Evolutionary conservation across 805 yeast genomes (phyloP), one percentile per base, ranked within the genome.

Genomic region (Wickerhamomyces tratensis): DNA sequence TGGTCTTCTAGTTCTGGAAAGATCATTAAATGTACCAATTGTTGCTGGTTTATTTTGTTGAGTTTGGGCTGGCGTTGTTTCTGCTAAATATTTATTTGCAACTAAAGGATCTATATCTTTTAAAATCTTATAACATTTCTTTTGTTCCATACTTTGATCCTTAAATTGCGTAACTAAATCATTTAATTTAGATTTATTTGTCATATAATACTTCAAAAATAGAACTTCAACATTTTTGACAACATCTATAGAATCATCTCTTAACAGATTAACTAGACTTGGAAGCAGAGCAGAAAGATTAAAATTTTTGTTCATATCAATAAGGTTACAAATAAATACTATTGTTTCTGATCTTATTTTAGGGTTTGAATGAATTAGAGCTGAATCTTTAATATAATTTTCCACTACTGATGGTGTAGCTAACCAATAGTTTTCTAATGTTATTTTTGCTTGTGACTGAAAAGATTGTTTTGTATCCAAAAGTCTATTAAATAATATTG

Each of bases 381-480:
- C 79, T 7, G 60, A 50, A 2, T 70, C 72, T 25, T 59, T 59
- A n/a, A 78, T 46, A 2, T 65, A 60, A 7, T 50, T 51, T 46
- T 76, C 79, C 29, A 75, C 78, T 14, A 65, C 66, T 2, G 56
- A 49, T 0, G 79, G 74, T 1, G 73, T 63, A n/a, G 72, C 67
- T 25, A 72, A 62, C 78, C 81, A 76, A 48, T 69, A 77, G 0
- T 72, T 74, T 44, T 72, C 73, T 33, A 78, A 52, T 0, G 82
- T 73, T 41, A 68, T 67, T 41, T 64, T 67, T 0, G 83, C 73
- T 1, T 76, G 67, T n/a, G 58, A 51, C 40, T 61, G 63, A 4
- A 68, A 52, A 11, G 62, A 51, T 0, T 59, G 39, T 39, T 64
- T 71, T 1, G 62, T 48, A 45, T 72, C 77, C 6, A 67, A 66